These are phyloP conservation scores for Cyberlindnera japonica DNA, from an alignment of 805 yeast genomes.

Conservation along the genomic window DNA sequence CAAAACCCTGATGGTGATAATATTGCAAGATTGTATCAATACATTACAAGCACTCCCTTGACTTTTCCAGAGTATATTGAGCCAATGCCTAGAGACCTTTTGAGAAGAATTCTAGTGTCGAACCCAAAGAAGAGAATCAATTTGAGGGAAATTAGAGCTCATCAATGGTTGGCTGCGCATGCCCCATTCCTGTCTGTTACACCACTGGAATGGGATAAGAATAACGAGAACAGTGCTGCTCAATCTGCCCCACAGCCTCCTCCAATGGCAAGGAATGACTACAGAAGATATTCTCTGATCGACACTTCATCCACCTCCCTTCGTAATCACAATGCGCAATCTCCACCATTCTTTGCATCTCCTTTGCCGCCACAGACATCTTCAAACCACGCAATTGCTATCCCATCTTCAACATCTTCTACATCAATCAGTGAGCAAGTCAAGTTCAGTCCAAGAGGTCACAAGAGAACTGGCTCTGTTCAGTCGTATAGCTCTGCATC, in stretches of 20 bases:
- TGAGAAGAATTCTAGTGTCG: slow-evolving; percentile 79
- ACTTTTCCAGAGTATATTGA: slow-evolving; percentile 94
- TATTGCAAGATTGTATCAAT: slow-evolving; percentile 83
- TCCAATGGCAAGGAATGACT: slow-evolving; percentile 19
- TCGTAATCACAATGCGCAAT: slow-evolving; percentile 28
- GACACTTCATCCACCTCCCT: slow-evolving; percentile 41
- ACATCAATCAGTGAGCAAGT: slow-evolving; percentile 25
- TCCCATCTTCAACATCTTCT: slow-evolving; percentile 37
- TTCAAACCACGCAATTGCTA: slow-evolving; percentile 53
- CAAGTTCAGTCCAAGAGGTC: slow-evolving; percentile 25
- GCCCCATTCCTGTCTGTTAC: slow-evolving; percentile 76
- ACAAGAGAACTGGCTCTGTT: slow-evolving; percentile 37
- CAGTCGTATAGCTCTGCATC: slow-evolving; percentile 53
- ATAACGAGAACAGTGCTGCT: slow-evolving; percentile 18
- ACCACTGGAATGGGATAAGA: slow-evolving; percentile 84
- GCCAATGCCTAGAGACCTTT: slow-evolving; percentile 85
- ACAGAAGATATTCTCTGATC: slow-evolving; percentile 40
- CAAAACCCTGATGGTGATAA: slow-evolving; percentile 95
- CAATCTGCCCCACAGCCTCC: slow-evolving; percentile 35
- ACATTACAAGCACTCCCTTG: slow-evolving; percentile 85
- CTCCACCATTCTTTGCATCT: slow-evolving; percentile 38
- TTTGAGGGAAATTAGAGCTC: slow-evolving; percentile 68
- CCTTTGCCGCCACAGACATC: slow-evolving; percentile 71
- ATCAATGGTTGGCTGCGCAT: slow-evolving; percentile 87
- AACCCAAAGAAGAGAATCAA: slow-evolving; percentile 76